These are phyloP conservation scores for Fusarium chaquense DNA, from an alignment of 2,329 filamentous ascomycete species.

Conservation along the genomic window DNA sequence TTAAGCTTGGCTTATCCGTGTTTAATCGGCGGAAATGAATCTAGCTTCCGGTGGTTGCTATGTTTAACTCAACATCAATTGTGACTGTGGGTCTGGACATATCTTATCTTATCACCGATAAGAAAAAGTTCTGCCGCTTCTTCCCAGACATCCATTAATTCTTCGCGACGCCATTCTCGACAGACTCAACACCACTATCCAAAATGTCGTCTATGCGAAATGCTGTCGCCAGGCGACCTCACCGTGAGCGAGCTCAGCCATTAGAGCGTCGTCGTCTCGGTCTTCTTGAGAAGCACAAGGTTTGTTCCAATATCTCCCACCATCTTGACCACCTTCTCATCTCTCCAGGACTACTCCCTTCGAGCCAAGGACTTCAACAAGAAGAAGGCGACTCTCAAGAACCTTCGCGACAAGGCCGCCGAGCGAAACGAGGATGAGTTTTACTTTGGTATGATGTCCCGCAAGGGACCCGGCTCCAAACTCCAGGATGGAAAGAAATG, in stretches of 20 bases:
- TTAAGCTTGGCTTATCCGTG: neutral
- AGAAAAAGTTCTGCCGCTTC: slow-evolving; percentile 53
- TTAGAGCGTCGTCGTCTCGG: slow-evolving; percentile 86
- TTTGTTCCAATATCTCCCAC: slow-evolving; percentile 49
- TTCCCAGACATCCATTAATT: slow-evolving; percentile 17
- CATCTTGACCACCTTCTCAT: slow-evolving; percentile 17
- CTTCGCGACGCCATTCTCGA: slow-evolving; percentile 8
- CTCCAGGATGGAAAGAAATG: slow-evolving; percentile 64
- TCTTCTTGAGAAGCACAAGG: slow-evolving; percentile 95
- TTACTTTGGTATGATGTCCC: slow-evolving; percentile 77
- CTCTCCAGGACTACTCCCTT: slow-evolving; percentile 69
- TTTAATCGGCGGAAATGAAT: slow-evolving; percentile 4
- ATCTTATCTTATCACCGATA: slow-evolving; percentile 21
- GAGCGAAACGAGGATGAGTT: slow-evolving; percentile 80
- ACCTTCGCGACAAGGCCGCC: slow-evolving; percentile 70
- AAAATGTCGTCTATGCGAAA: slow-evolving; percentile 71
- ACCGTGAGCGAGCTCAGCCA: slow-evolving; percentile 91
- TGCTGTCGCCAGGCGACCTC: slow-evolving; percentile 81
- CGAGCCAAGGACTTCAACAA: slow-evolving; percentile 74
- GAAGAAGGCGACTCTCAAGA: slow-evolving; percentile 71
- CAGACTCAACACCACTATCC: slow-evolving; percentile 11
- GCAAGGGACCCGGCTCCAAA: slow-evolving; percentile 65
- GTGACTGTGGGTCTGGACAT: slow-evolving; percentile 13
- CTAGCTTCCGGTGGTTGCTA: slow-evolving; percentile 19
- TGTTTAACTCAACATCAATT: slow-evolving; percentile 25